phyloP scores from a whole-genome alignment of 441 rosid genomes.

The Dalechampia spathulata region DNA sequence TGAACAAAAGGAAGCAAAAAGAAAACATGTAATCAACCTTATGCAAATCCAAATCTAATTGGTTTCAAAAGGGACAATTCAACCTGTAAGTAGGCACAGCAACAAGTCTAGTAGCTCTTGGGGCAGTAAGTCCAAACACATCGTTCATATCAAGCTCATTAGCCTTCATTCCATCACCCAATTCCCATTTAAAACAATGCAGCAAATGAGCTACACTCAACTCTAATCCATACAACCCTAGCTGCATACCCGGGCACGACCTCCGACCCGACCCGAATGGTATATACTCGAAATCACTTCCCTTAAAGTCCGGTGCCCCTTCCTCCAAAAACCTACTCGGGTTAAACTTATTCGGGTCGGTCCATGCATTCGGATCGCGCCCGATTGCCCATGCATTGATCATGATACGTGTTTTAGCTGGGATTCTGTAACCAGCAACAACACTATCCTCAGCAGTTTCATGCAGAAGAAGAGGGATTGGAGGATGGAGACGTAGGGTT shows the following conservation, averaged over 20 bases:
- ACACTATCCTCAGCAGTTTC: slow-evolving; percentile 41
- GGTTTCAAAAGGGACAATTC: slow-evolving; percentile 24
- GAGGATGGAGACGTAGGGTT: slow-evolving; percentile 81
- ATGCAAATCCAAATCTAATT: too few species aligned
- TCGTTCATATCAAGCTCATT: slow-evolving; percentile 59
- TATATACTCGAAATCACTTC: slow-evolving; percentile 49
- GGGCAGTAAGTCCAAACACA: slow-evolving; percentile 70
- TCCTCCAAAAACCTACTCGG: slow-evolving; percentile 44
- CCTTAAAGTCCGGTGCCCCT: slow-evolving; percentile 50
- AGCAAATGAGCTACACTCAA: slow-evolving; percentile 49
- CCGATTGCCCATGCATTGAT: slow-evolving; percentile 67
- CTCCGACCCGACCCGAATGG: slow-evolving; percentile 79
- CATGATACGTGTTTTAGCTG: slow-evolving; percentile 51
- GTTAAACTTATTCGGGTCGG: slow-evolving; percentile 43
- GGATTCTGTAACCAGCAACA: slow-evolving; percentile 46
- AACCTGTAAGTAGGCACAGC: slow-evolving; percentile 51
- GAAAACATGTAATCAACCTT: too few species aligned
- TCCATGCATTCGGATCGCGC: slow-evolving; percentile 48
- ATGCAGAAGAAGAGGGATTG: slow-evolving; percentile 79
- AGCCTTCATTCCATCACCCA: slow-evolving; percentile 47
- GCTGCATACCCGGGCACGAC: slow-evolving; percentile 84
- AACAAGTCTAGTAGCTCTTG: slow-evolving; percentile 49
- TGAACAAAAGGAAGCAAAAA: too few species aligned
- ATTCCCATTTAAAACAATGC: slow-evolving; percentile 62
- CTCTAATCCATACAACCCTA: slow-evolving; percentile 61